phyloP scores from a whole-genome alignment of 1,284 basidiomycete species.

The Chalciporus sp. region DNA sequence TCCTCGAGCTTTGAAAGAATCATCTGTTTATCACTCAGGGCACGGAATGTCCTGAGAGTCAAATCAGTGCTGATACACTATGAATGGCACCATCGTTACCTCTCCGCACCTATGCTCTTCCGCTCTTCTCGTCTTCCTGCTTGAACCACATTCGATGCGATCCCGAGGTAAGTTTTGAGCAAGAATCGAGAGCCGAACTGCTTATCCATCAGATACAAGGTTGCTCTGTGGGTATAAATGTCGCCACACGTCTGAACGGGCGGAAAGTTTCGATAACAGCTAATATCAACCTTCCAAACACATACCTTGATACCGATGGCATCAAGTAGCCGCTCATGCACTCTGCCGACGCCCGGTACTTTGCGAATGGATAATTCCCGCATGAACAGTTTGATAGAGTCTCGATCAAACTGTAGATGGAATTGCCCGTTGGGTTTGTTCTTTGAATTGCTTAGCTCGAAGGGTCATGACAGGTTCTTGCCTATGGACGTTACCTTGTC shows the following conservation, averaged over 20 bases:
- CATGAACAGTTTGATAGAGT: conserved; percentile 76
- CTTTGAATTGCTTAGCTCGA: conserved; percentile 36
- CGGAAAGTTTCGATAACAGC: conserved; percentile 3
- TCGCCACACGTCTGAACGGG: conserved; percentile 78
- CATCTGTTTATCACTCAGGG: conserved; percentile 62
- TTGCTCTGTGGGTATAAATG: conserved; percentile 73
- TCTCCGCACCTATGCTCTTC: conserved; percentile 89
- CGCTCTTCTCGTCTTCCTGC: conserved; percentile 76
- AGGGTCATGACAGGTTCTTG: not conserved
- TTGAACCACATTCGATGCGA: conserved; percentile 80
- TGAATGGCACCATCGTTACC: conserved; percentile 44
- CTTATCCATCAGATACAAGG: conserved; percentile 81
- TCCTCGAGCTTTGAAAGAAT: conserved; percentile 79
- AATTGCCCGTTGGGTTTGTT: conserved; percentile 97
- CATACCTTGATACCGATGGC: conserved; percentile 82
- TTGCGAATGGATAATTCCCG: conserved; percentile 75
- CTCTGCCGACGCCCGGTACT: conserved; percentile 86
- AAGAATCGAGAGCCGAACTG: conserved; percentile 78
- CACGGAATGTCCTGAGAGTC: conserved; percentile 69
- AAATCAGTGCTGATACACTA: not conserved
- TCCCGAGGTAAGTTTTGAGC: conserved; percentile 79
- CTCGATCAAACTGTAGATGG: conserved; percentile 66
- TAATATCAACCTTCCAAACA: not conserved
- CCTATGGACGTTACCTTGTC: conserved; percentile 61
- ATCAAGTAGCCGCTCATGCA: conserved; percentile 84